Base-by-base conservation (phyloP, 2,329 filamentous ascomycete genomes). In the Fusarium sororula region DNA sequence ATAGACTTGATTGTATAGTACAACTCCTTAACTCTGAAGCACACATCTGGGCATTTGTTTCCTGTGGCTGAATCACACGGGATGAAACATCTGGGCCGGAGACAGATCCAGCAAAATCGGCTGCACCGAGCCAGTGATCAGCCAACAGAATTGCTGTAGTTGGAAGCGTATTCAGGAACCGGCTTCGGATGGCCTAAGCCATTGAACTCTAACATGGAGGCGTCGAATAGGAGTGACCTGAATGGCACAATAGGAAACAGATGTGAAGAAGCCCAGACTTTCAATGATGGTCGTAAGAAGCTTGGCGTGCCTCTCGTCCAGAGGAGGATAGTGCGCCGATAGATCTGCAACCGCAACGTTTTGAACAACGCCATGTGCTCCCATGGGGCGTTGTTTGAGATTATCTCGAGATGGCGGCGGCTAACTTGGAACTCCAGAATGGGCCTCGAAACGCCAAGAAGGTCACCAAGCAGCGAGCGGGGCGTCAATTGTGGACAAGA, bases 391-490 rank as follows among this genome's bases (percentile, higher is more conserved):
- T 66, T 71, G 70, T 61, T 74, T 67, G 65, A 66, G 55, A 53
- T 60, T 44, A 51, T 60, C 57, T 20, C 38, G 42, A 66, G 55
- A 54, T 61, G 66, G n/a, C 24, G 66, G 66, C 50, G 54, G 70
- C 70, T 70, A 66, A 35, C 14, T 35, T 35, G 15, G 56, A 59
- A 47, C 65, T 59, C 50, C 20, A 66, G 66, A 73, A 53, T 41
- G 48, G 65, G 70, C 70, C 70, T 73, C 66, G 60, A 61, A 70
- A 66, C 51, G 70, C 70, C 59, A 73, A 73, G 70, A 55, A 24
- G 26, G 50, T 65, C 38, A 51, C 20, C 35, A 17, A 45, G 57
- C 35, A 60, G 58, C 59, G 65, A 56, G 63, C 59, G 65, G 70
- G 60, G 35, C 51, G 51, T 54, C 38, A 35, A 50, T 59, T 37